Conservation (phyloP, 495 filamentous ascomycete species). For the Penicillium maclennaniae region DNA sequence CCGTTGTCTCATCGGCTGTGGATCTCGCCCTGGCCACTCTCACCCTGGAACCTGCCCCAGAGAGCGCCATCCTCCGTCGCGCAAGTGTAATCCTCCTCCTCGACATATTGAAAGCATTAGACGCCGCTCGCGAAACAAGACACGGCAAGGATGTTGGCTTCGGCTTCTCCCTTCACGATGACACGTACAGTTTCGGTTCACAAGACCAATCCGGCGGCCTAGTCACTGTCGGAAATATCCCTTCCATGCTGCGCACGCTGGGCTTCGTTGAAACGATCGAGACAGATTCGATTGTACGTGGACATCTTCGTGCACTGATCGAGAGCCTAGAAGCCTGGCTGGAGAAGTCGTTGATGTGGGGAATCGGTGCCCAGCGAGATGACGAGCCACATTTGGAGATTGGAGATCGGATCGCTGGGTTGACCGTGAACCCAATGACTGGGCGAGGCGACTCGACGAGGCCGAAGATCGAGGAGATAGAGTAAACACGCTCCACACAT, state of each 20-base stretch:
- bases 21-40: constrained; percentile 66
- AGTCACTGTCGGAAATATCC: constrained; percentile 47
- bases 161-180: constrained; percentile 51
- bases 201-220: constrained; percentile 10
- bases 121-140: constrained; percentile 46
- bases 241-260: constrained; percentile 60
- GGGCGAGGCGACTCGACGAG: constrained; percentile 23
- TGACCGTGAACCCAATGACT: constrained; percentile 35
- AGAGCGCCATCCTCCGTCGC: constrained; percentile 68
- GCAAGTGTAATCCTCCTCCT: constrained; percentile 68
- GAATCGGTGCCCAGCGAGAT: constrained; percentile 27
- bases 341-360: constrained; percentile 51
- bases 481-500: constrained; percentile 23
- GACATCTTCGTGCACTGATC: constrained; percentile 65
- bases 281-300: constrained; percentile 66
- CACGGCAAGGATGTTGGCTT: constrained; percentile 52
- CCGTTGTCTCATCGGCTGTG: constrained; percentile 53
- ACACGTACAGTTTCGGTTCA: neutral
- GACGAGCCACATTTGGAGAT: constrained; percentile 29
- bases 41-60: constrained; percentile 57
- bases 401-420: constrained; percentile 38
- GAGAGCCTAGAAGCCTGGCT: constrained; percentile 72
- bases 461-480: constrained; percentile 53
- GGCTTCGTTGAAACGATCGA: constrained; percentile 65
- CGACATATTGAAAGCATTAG: constrained; percentile 62